Evolutionary conservation across 2,329 filamentous ascomycete genomes (phyloP), one percentile per base, ranked within the genome.

Genomic region (Exophiala oligosperma): DNA sequence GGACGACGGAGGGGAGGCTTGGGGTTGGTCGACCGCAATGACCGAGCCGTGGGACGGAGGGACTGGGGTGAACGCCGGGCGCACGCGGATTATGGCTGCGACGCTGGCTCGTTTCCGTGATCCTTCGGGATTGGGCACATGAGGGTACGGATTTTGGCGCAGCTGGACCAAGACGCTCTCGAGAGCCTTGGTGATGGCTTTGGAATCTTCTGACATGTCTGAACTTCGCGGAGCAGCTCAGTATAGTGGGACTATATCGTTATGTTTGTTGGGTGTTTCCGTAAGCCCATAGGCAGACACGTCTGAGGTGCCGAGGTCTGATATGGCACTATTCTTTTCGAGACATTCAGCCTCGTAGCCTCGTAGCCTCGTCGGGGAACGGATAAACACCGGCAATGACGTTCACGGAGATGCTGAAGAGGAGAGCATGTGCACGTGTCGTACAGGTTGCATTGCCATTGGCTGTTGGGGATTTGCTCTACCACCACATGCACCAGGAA

Each of bases 91-190:
- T 49, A 88, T 81, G 49, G 88, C 72, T 23, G 86, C 85, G 41
- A 89, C 85, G 2, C 84, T 86, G n/a, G 86, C 86, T 60, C 86
- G 79, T 68, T 83, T 84, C 59, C 78, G 79, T 64, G 79, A 77
- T 35, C 71, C 69, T 21, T 79, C 76, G 4, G 77, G 76, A 59
- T 77, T 78, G 26, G 75, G 70, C 2, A 79, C 72, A 59, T 75
- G 68, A n/a, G 76, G 74, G 61, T 74, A 78, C 17, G 74, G 73
- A 35, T 70, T 63, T 32, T 70, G 41, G 51, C 47, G 51, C 4
- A 64, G 55, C 8, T 55, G 56, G 26, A 57, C 44, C 2, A 67
- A 57, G 12, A 67, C 62, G 3, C 41, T 41, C 32, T 66, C 58
- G 11, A 67, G 57, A 23, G 61, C 60, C 28, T 57, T 37, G 2